These are phyloP conservation scores for Euptelea pleiosperma DNA, from an alignment of 164 flowering plant species.

Conservation along the genomic window DNA sequence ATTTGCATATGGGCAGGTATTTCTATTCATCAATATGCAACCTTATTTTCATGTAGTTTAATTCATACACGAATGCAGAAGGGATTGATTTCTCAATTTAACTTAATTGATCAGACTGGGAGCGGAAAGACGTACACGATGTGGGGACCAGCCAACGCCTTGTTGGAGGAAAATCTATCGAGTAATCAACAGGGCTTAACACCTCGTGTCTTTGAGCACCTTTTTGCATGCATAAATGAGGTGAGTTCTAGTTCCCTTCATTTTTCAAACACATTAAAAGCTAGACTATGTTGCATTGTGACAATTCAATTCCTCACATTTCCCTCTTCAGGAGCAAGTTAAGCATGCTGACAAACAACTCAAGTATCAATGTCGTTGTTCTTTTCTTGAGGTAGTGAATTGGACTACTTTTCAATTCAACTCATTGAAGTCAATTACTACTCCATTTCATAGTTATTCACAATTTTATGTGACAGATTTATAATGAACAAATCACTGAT, in stretches of 20 bases:
- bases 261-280: background rate
- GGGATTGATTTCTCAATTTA: background rate
- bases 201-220: slow-evolving; percentile 79
- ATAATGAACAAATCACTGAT: slow-evolving; percentile 98
- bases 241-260: slow-evolving; percentile 28
- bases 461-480: slow-evolving; percentile 52
- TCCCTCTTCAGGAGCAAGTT: slow-evolving; percentile 65
- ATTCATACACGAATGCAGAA: background rate
- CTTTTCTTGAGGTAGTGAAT: slow-evolving; percentile 82
- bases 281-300: background rate
- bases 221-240: slow-evolving; percentile 82
- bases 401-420: background rate
- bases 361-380: slow-evolving; percentile 84
- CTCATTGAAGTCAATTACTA: background rate
- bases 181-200: slow-evolving; percentile 76
- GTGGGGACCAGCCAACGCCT: slow-evolving; percentile 94
- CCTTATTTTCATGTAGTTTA: background rate
- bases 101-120: slow-evolving; percentile 58
- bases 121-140: slow-evolving; percentile 97
- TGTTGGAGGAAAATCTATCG: slow-evolving; percentile 50
- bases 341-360: slow-evolving; percentile 83
- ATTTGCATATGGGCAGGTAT: slow-evolving; percentile 98
- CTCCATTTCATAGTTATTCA: background rate
- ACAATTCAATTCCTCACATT: background rate
- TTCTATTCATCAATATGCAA: background rate